Evolutionary conservation across 176 grass and related monocot genomes (phyloP).

Genomic region (Metroxylon sagu): DNA sequence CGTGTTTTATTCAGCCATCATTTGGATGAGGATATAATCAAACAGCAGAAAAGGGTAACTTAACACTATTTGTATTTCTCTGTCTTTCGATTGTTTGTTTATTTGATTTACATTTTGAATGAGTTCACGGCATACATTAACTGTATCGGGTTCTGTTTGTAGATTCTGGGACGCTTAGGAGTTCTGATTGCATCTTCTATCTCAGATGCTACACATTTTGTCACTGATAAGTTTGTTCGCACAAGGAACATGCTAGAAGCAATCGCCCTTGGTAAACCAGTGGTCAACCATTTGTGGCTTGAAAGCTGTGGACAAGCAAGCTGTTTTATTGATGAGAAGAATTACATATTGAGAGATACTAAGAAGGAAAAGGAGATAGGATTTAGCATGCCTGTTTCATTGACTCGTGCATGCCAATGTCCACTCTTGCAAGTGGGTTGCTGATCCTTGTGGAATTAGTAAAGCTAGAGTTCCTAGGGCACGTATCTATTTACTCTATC

Average conservation of each 20-base stretch:
- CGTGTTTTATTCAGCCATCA: slow-evolving; percentile 80
- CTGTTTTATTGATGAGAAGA: slow-evolving; percentile 71
- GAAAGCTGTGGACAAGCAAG: slow-evolving; percentile 64
- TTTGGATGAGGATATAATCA: slow-evolving; percentile 61
- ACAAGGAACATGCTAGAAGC: slow-evolving; percentile 94
- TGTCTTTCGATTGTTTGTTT: too few relatives aligned
- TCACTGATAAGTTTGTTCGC: slow-evolving; percentile 65
- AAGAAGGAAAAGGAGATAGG: slow-evolving; percentile 79
- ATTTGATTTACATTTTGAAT: too few relatives aligned
- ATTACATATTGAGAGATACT: slow-evolving; percentile 66
- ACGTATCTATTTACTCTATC: too few relatives aligned
- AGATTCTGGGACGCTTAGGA: slow-evolving; percentile 70
- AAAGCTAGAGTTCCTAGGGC: too few relatives aligned
- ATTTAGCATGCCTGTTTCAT: slow-evolving; percentile 71
- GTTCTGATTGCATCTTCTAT: slow-evolving; percentile 42
- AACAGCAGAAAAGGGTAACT: slow-evolving; percentile 78
- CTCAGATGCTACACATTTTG: slow-evolving; percentile 76
- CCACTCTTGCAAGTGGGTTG: slow-evolving; percentile 60
- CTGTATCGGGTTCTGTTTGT: slow-evolving; percentile 19
- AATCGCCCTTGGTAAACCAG: slow-evolving; percentile 65
- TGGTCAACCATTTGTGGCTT: slow-evolving; percentile 76
- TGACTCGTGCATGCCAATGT: slow-evolving; percentile 44
- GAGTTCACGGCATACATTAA: neutral
- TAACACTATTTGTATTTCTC: neutral
- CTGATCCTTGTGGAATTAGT: neutral